Evolutionary conservation across 139 green algal genomes (phyloP), one percentile per base, ranked within the genome.

Genomic region (Asterochloris erici): DNA sequence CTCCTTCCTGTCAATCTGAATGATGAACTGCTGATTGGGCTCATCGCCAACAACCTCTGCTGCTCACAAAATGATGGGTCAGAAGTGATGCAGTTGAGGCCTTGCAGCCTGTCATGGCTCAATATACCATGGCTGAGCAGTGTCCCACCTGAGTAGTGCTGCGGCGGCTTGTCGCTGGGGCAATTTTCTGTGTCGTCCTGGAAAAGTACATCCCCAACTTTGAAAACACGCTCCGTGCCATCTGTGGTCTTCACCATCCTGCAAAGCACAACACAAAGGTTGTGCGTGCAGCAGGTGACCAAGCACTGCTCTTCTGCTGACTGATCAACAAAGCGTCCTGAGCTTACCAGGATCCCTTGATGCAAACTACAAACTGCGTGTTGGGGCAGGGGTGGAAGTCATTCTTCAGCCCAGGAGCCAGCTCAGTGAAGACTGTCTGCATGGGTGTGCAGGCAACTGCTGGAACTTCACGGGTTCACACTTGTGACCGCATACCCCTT

Each of bases 361-460:
- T 11, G 15, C 24, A 64, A 26, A 82, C 78, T 9, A 82, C 78
- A 74, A 82, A 74, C 63, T 82, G 78, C 12, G 74, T 63, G 17
- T 74, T 17, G 14, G 78, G 78, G 78, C 78, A 82, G 64, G 26
- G n/a, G 27, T 82, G 78, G 26, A 17, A 82, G 63, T 82, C 78
- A n/a, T 82, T 28, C n/a, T 64, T 17, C 24, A 75, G 16, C 24
- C 78, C 78, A 21, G 63, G n/a, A 14, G n/a, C 64, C 63, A 82
- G 78, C 64, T 82, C 63, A 13, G 78, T 64, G 64, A 82, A 82
- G 12, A 82, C 63, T 27, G 23, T 24, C 63, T 74, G 73, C 21
- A 13, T 27, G 0, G 63, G 63, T 26, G n/a, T 27, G 27, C 12
- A 16, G 11, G 11, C 78, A 54, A 54, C 38, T 54, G 38, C 38